Evolutionary conservation across 192 early-diverging fungal genomes (phyloP).

Genomic region (Lobosporangium transversale): DNA sequence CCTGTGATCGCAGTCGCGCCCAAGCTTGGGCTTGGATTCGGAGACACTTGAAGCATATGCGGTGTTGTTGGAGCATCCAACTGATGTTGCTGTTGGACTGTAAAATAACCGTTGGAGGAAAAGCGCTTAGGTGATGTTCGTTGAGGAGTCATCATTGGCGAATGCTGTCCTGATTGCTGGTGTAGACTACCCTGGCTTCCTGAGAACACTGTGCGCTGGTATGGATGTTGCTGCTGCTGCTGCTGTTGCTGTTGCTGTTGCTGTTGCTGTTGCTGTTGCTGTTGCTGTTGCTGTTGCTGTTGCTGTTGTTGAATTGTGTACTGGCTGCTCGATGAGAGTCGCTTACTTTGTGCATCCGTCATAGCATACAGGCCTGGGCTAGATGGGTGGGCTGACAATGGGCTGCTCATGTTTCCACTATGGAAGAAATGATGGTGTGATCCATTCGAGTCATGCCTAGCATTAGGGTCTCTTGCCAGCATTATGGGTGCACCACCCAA

Average conservation of each 20-base stretch:
- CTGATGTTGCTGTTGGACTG: slow-evolving; percentile 7
- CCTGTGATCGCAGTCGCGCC: background rate
- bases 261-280: too few relatives aligned
- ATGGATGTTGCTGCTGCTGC: too few relatives aligned
- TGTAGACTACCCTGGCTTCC: slow-evolving; percentile 15
- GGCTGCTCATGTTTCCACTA: background rate
- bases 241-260: too few relatives aligned
- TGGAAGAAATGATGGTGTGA: slow-evolving; percentile 14
- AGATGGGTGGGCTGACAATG: background rate
- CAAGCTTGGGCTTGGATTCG: slow-evolving; percentile 22
- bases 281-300: too few relatives aligned
- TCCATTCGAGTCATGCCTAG: slow-evolving; percentile 33
- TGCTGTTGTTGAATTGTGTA: background rate
- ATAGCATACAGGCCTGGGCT: slow-evolving; percentile 24
- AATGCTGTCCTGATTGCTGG: slow-evolving; percentile 10
- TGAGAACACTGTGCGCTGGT: slow-evolving; percentile 9
- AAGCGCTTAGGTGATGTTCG: slow-evolving; percentile 21
- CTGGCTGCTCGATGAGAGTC: slow-evolving; percentile 33
- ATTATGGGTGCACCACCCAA: too few relatives aligned
- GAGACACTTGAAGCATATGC: slow-evolving; percentile 7
- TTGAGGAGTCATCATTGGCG: slow-evolving; percentile 3
- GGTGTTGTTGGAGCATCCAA: slow-evolving; percentile 2
- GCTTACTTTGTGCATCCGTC: slow-evolving; percentile 21
- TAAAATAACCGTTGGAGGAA: slow-evolving; percentile 14
- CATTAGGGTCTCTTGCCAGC: slow-evolving; percentile 3